These are phyloP conservation scores for Micromonas pusilla DNA, from an alignment of 139 green algal genomes.

Conservation along the genomic window DNA sequence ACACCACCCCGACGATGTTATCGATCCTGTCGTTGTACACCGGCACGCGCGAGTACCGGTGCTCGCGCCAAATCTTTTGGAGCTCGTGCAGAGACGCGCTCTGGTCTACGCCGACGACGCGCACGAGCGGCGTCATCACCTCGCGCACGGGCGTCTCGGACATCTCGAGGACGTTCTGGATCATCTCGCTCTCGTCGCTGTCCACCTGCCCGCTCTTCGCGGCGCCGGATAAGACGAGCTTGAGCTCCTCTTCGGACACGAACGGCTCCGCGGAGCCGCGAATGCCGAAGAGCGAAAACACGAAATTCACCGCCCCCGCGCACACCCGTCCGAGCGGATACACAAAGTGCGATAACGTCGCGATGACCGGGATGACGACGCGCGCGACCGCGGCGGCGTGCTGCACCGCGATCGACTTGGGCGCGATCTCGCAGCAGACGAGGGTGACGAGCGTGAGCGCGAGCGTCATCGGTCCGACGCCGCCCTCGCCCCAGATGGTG, in stretches of 20 bases:
- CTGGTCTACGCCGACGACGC: conserved; percentile 36
- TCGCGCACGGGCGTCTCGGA: conserved; percentile 42
- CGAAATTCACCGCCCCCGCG: conserved; percentile 30
- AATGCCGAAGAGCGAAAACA: conserved; percentile 41
- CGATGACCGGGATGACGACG: conserved; percentile 35
- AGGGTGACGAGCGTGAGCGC: conserved; percentile 35
- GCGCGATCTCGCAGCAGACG: conserved; percentile 48
- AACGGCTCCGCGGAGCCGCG: conserved; percentile 36
- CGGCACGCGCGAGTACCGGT: conserved; percentile 39
- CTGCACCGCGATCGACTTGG: conserved; percentile 48
- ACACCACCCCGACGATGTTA: conserved; percentile 49
- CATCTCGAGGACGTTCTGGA: conserved; percentile 45
- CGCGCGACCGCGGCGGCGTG: conserved; percentile 38
- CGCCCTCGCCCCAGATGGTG: conserved; percentile 7
- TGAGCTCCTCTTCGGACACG: conserved; percentile 44
- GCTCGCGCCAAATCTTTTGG: conserved; percentile 35
- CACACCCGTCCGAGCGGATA: conserved; percentile 42
- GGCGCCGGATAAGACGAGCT: conserved; percentile 41
- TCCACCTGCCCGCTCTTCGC: not conserved
- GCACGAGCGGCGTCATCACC: conserved; percentile 49
- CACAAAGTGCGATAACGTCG: conserved; percentile 36
- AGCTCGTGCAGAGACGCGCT: conserved; percentile 39
- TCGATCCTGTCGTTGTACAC: conserved; percentile 44
- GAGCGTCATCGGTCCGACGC: not conserved
- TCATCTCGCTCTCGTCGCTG: conserved; percentile 39